Conservation (phyloP, 2,329 filamentous ascomycete genomes). For the Arthrocladium fulminans region DNA sequence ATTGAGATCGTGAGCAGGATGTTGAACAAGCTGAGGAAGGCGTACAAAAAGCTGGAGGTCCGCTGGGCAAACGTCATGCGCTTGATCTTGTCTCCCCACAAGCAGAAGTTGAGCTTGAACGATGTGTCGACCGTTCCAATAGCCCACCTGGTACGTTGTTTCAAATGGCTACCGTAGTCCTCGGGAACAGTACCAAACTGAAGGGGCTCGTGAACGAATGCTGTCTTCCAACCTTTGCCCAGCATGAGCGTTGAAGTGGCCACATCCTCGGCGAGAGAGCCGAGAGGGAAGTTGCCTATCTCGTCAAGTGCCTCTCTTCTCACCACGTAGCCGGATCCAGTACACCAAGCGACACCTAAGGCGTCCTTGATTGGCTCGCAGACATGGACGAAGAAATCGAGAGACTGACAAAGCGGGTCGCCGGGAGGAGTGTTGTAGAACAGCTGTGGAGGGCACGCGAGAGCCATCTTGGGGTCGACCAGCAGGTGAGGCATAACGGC, state of each 20-base stretch:
- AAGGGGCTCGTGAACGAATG: slow-evolving; percentile 24
- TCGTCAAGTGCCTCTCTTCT: slow-evolving; percentile 24
- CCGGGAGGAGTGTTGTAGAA: slow-evolving; percentile 40
- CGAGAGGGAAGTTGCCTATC: slow-evolving; percentile 26
- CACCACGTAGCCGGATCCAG: slow-evolving; percentile 26
- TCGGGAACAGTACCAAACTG: slow-evolving; percentile 29
- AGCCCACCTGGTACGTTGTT: slow-evolving; percentile 33
- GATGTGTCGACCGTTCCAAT: slow-evolving; percentile 49
- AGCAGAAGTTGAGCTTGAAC: slow-evolving; percentile 52
- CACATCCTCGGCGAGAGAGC: slow-evolving; percentile 28
- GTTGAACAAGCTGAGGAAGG: slow-evolving; percentile 48
- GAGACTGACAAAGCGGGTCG: slow-evolving; percentile 26
- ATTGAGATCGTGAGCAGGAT: slow-evolving; percentile 47
- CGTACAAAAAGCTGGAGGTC: slow-evolving; percentile 51
- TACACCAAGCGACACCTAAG: slow-evolving; percentile 26
- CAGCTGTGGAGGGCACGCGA: slow-evolving; percentile 21
- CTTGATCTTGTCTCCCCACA: slow-evolving; percentile 46
- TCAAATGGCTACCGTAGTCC: slow-evolving; percentile 30
- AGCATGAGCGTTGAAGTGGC: slow-evolving; percentile 24
- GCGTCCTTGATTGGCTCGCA: slow-evolving; percentile 26
- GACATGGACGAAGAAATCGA: slow-evolving; percentile 25
- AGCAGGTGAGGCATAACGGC: slow-evolving; percentile 24
- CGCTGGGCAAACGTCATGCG: slow-evolving; percentile 50
- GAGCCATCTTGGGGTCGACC: slow-evolving; percentile 22
- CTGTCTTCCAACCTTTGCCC: slow-evolving; percentile 25